These are phyloP conservation scores for Pichia rugopelliculosa DNA, from an alignment of 805 yeast species.

Conservation along the genomic window DNA sequence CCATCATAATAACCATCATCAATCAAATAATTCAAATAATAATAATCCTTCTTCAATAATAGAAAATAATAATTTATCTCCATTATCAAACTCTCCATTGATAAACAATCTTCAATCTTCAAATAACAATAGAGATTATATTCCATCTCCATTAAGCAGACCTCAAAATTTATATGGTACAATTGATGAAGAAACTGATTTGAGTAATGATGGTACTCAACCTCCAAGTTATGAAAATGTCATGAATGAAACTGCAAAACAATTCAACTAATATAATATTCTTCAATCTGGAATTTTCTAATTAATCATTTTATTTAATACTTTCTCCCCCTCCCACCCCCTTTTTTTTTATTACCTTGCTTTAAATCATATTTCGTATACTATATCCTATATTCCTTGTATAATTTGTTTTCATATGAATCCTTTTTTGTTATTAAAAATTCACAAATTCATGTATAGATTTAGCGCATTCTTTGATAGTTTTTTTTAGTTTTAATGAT, in stretches of 20 bases:
- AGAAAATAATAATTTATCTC: slow-evolving; percentile 20
- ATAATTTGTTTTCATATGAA: neutral
- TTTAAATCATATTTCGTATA: neutral
- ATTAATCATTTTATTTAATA: neutral
- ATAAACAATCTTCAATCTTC: neutral
- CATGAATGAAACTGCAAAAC: slow-evolving; percentile 28
- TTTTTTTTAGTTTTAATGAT: no score
- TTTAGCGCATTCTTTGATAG: no score
- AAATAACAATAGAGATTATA: neutral
- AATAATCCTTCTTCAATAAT: neutral
- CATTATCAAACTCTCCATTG: slow-evolving; percentile 14
- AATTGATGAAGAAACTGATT: neutral
- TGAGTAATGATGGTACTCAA: slow-evolving; percentile 13
- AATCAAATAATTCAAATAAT: neutral
- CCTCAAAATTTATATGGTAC: slow-evolving; percentile 7
- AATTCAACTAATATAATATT: slow-evolving; percentile 10
- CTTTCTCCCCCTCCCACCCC: neutral
- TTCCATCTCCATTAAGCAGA: slow-evolving; percentile 4
- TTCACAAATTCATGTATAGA: no score
- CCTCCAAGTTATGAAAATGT: slow-evolving; percentile 33
- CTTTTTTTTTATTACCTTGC: neutral
- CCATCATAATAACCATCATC: slow-evolving; percentile 1
- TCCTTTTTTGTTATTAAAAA: neutral
- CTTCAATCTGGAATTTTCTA: neutral
- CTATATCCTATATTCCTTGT: neutral